phyloP scores from a whole-genome alignment of 768 basidiomycete species.

The Leccinum subgranulosum region DNA sequence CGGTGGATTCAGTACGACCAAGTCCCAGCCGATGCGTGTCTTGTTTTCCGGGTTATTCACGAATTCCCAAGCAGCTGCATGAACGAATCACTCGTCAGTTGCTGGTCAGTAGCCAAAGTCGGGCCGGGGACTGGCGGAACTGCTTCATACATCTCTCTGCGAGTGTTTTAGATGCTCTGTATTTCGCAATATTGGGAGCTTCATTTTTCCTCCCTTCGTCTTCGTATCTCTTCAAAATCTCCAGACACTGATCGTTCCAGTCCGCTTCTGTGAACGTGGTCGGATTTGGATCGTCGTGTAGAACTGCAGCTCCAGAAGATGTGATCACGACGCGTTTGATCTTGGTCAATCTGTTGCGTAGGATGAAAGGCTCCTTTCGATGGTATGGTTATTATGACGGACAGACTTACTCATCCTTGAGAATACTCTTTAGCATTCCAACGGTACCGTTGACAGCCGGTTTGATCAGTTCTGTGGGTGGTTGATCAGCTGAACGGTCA shows the following conservation, averaged over 20 bases:
- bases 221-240: constrained; percentile 41
- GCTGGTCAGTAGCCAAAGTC: not conserved
- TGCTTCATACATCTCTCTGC: constrained; percentile 51
- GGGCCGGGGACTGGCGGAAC: not conserved
- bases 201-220: constrained; percentile 43
- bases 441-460: not conserved
- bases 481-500: not conserved
- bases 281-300: constrained; percentile 26
- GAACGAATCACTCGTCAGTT: not conserved
- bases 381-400: not conserved
- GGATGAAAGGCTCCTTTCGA: not conserved
- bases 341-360: constrained; percentile 21
- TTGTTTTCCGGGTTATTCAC: constrained; percentile 30
- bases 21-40: constrained; percentile 34
- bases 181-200: constrained; percentile 38
- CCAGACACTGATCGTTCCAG: constrained; percentile 53
- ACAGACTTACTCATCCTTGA: not conserved
- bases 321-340: constrained; percentile 72
- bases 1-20: constrained; percentile 41
- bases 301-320: constrained; percentile 54
- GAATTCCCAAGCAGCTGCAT: constrained; percentile 49
- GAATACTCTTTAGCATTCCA: not conserved
- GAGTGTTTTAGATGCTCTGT: constrained; percentile 60
- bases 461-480: not conserved
- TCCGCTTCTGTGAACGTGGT: constrained; percentile 45